A percentile compares a stretch with the other conserved stretches of the same genome.
phyloP scores from a whole-genome alignment of 768 basidiomycete genomes.

The Auricularia cornea region DNA sequence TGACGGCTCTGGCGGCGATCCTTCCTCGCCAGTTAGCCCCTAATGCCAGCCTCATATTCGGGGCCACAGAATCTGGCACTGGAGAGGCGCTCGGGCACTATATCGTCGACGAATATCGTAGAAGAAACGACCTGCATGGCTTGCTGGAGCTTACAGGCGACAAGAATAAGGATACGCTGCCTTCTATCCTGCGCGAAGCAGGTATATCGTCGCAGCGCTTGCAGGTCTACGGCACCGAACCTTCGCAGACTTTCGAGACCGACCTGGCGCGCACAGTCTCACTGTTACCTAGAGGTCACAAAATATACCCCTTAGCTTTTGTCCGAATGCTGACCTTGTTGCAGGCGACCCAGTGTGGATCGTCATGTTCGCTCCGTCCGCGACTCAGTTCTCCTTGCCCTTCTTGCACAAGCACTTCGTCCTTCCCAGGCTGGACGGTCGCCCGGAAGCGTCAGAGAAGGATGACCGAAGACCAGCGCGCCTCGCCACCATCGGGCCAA shows the following conservation, averaged over 20 bases:
- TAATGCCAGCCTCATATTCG: slow-evolving; percentile 26
- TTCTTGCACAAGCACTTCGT: slow-evolving; percentile 38
- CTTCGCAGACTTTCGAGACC: slow-evolving; percentile 2
- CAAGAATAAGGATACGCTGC: slow-evolving; percentile 70
- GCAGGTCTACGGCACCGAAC: slow-evolving; percentile 59
- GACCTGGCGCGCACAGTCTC: not conserved
- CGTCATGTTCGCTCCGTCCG: slow-evolving; percentile 68
- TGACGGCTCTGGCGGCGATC: slow-evolving; percentile 28
- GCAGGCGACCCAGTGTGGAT: slow-evolving; percentile 41
- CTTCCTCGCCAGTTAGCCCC: slow-evolving; percentile 1
- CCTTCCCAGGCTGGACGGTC: slow-evolving; percentile 16
- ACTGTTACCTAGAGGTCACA: not conserved
- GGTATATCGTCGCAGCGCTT: slow-evolving; percentile 40
- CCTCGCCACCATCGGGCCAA: slow-evolving; percentile 62
- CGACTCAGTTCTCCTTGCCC: slow-evolving; percentile 49
- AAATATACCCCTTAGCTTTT: not conserved
- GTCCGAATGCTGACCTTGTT: not conserved
- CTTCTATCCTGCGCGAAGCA: slow-evolving; percentile 37
- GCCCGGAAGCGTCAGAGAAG: not conserved
- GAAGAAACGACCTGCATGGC: slow-evolving; percentile 8
- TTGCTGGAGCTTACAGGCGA: slow-evolving; percentile 79
- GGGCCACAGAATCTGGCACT: slow-evolving; percentile 48
- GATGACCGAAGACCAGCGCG: slow-evolving; percentile 14
- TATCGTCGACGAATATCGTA: slow-evolving; percentile 37
- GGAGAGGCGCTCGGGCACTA: slow-evolving; percentile 58